Conservation (phyloP, 2,329 filamentous ascomycete genomes). For the Trichophaea hybrida region DNA sequence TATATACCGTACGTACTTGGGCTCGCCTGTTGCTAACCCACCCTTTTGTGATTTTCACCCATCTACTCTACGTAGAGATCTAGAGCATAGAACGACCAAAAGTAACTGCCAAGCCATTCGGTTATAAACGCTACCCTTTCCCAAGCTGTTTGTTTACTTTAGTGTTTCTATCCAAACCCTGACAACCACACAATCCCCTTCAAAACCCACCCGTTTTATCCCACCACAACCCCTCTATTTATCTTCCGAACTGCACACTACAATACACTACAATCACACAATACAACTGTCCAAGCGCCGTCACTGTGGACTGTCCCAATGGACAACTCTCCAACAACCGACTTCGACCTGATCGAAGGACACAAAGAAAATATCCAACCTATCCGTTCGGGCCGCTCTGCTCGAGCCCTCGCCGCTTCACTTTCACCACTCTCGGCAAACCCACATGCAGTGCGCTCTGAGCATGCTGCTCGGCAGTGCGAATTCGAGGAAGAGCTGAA, state of each 20-base stretch:
- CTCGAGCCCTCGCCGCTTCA: constrained; percentile 69
- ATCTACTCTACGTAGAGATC: too few species aligned
- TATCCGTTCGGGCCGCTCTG: constrained; percentile 74
- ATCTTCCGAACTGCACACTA: not conserved
- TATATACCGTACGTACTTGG: too few species aligned
- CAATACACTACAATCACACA: not conserved
- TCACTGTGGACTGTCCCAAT: not conserved
- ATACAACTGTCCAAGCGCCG: not conserved
- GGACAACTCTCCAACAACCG: constrained; percentile 13
- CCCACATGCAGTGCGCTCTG: constrained; percentile 59
- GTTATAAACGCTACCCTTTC: too few species aligned
- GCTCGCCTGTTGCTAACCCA: too few species aligned
- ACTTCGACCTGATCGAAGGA: constrained; percentile 82
- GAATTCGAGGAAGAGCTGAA: constrained; percentile 57
- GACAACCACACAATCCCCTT: too few species aligned
- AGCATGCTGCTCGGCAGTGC: constrained; percentile 31
- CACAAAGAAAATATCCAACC: constrained; percentile 98
- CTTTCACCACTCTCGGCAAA: constrained; percentile 65
- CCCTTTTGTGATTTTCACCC: too few species aligned
- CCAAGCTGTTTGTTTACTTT: too few species aligned
- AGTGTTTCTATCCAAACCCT: too few species aligned
- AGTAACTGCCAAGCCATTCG: too few species aligned
- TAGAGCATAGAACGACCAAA: too few species aligned
- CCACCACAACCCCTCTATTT: not conserved
- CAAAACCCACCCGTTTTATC: not conserved